Base-by-base conservation (phyloP, 192 early-diverging fungal genomes). In the Pilaira anomala region DNA sequence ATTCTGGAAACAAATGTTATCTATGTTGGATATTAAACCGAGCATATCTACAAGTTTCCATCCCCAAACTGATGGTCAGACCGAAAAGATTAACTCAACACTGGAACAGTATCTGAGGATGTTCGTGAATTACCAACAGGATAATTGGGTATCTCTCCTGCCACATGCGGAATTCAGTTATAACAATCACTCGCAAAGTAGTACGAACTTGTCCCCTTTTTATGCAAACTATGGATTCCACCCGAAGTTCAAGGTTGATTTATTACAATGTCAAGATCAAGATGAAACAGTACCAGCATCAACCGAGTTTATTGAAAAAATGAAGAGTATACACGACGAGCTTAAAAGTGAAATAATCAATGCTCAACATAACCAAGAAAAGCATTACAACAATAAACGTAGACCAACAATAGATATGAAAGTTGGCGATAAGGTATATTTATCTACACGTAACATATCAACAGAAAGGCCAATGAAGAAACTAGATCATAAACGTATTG, bases 131-230 rank as follows among this genome's bases (percentile, higher is more conserved):
- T 65, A 72, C 19, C 49, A 66, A 2, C 77, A 81, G 52, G n/a
- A 30, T 13, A 48, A 85, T 63, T 85, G 85, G 82, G 39, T 39
- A 3, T 24, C 36, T 0, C 57, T 77, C 25, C 58, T 87, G 2
- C 71, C 68, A 0, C 5, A 63, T 0, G 76, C 68, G 0, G 78
- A 81, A 33, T 77, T 81, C 29, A 68, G 75, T 0, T 84, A 81
- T 71, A 87, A 85, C 48, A 75, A 82, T 58, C 45, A 77, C 2
- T 19, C 26, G 12, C 59, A 72, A 21, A 21, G 63, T 3, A 53
- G 63, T 0, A 80, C 65, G 5, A 58, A 60, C 5, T 16, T 33
- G 12, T 62, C 80, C 0, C 72, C 67, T 0, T 78, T 78, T 60
- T 66, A 58, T 8, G 39, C 39, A 5, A 40, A 40, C 39, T 40